Conservation (phyloP, 306 rosid genomes). For the Inga laurina region DNA sequence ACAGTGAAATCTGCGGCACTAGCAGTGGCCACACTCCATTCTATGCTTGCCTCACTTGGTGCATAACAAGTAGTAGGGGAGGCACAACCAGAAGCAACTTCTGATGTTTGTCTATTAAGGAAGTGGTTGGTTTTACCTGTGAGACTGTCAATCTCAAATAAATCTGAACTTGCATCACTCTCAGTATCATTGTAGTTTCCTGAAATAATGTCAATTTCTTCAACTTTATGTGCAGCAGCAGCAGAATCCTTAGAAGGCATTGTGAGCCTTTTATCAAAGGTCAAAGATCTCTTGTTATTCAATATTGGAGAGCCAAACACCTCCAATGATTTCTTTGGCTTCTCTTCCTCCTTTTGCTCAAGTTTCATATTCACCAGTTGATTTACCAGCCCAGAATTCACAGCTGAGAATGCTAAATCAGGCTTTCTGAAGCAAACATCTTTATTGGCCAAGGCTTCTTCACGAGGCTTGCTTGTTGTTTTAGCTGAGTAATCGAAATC, state of each 20-base stretch:
- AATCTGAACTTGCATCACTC: conserved; percentile 93
- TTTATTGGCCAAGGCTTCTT: conserved; percentile 29
- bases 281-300: conserved; percentile 44
- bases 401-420: conserved; percentile 38
- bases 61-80: conserved; percentile 73
- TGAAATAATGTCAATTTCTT: conserved; percentile 38
- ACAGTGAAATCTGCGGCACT: conserved; percentile 71
- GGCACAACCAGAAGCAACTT: conserved; percentile 48
- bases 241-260: conserved; percentile 40
- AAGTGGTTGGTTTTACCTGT: conserved; percentile 51
- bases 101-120: conserved; percentile 53
- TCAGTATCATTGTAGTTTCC: conserved; percentile 51
- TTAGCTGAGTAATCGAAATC: conserved; percentile 35
- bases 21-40: conserved; percentile 92
- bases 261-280: conserved; percentile 54
- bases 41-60: conserved; percentile 95
- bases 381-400: conserved; percentile 30
- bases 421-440: conserved; percentile 40
- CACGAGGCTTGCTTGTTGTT: conserved; percentile 35
- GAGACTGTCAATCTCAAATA: conserved; percentile 84
- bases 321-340: conserved; percentile 62
- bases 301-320: conserved; percentile 69
- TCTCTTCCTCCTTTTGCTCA: conserved; percentile 38
- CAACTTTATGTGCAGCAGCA: conserved; percentile 27
- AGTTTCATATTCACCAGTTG: conserved; percentile 35